These are phyloP conservation scores for Nepenthes mirabilis DNA, from an alignment of 148 eudicot genomes.

Conservation along the genomic window DNA sequence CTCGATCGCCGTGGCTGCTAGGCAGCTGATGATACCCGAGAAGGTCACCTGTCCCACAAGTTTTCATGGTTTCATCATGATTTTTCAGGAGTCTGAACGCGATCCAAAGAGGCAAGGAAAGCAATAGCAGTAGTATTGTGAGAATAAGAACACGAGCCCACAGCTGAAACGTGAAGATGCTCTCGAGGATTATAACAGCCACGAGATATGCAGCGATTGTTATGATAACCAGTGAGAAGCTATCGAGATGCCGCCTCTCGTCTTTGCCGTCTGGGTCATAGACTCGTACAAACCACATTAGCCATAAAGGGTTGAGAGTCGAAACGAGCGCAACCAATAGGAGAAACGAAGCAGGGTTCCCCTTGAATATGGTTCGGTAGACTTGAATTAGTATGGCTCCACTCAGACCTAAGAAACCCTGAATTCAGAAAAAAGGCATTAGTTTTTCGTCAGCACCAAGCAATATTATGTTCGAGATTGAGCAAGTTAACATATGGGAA, in stretches of 20 bases:
- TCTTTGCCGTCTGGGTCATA: conserved; percentile 24
- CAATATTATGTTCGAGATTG: too few relatives aligned
- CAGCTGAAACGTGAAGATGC: conserved; percentile 21
- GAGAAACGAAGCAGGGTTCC: conserved; percentile 42
- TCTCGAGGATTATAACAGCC: conserved; percentile 35
- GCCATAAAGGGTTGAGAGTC: conserved; percentile 31
- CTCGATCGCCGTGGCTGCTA: conserved; percentile 7
- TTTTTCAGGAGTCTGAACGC: conserved; percentile 29
- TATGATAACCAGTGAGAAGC: conserved; percentile 40
- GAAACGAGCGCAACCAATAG: conserved; percentile 51
- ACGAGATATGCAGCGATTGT: conserved; percentile 46
- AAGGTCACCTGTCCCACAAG: conserved; percentile 7
- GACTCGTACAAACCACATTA: conserved; percentile 53
- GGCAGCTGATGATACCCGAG: conserved; percentile 19
- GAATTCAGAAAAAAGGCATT: conserved; percentile 1
- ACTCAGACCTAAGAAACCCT: conserved; percentile 79
- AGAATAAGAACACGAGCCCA: conserved; percentile 23
- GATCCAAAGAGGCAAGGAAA: conserved; percentile 36
- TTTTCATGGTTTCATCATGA: conserved; percentile 12
- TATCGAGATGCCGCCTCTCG: conserved; percentile 37
- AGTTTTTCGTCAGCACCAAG: too few relatives aligned
- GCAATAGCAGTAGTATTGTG: conserved; percentile 26
- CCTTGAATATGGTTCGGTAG: conserved; percentile 40
- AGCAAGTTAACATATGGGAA: too few relatives aligned
- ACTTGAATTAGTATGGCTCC: conserved; percentile 69